Percentiles rank a stretch among this genome's conserved stretches.
These are phyloP conservation scores for Lithohypha guttulata DNA, from an alignment of 2,329 filamentous ascomycete species.

Conservation along the genomic window DNA sequence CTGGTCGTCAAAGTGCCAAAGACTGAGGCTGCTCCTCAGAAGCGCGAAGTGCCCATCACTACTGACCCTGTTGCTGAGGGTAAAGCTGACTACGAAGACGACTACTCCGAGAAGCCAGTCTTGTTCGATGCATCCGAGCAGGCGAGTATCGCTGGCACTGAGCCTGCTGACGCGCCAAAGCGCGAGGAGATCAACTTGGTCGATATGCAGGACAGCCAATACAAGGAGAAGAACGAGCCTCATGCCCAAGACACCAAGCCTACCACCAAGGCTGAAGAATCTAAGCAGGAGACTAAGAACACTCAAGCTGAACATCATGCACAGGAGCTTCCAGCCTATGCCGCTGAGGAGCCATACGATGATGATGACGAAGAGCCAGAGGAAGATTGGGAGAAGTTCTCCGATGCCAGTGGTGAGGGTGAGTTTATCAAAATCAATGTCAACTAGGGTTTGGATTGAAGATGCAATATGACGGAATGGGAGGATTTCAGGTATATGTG, in stretches of 20 bases:
- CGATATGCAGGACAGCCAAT: conserved; percentile 14
- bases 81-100: conserved; percentile 7
- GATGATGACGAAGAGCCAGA: conserved; percentile 18
- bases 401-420: conserved; percentile 21
- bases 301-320: conserved; percentile 8
- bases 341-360: conserved; percentile 22
- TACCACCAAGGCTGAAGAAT: conserved; percentile 1
- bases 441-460: no score
- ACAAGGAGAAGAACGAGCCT: not conserved
- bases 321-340: conserved; percentile 5
- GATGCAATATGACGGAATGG: no score
- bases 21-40: conserved; percentile 43
- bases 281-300: conserved; percentile 18
- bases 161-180: not conserved
- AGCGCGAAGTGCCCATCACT: conserved; percentile 38
- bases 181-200: conserved; percentile 3
- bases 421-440: conserved; percentile 52
- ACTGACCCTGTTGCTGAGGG: conserved; percentile 4
- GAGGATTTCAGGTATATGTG: no score
- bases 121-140: conserved; percentile 37
- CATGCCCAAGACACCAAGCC: conserved; percentile 7
- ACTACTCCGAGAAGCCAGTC: conserved; percentile 34
- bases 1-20: conserved; percentile 69
- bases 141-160: conserved; percentile 4
- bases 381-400: conserved; percentile 17